Evolutionary conservation across 2,329 filamentous ascomycete species (phyloP), one percentile per base, ranked within the genome.

Genomic region (Bipolaris zeicola): DNA sequence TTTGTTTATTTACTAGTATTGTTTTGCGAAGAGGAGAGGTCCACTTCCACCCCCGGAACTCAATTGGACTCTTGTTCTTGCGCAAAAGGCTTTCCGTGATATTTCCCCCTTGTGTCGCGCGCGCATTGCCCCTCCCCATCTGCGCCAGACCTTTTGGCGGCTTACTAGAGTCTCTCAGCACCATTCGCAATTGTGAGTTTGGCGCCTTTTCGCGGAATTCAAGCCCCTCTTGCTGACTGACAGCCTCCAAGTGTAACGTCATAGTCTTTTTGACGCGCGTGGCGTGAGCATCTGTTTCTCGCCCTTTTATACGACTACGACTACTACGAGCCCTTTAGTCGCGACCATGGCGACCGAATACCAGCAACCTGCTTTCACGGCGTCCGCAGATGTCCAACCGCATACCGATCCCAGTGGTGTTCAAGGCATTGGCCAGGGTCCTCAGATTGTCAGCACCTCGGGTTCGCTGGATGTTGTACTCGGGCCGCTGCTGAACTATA

Each of bases 401-500:
- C 68, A 66, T 36, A 58, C 63, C 45, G 65, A 69, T 20, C 44
- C 63, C 20, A 71, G 62, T 50, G 71, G 70, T 39, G 61, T 56
- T 38, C 58, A 66, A 24, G 79, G 79, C 46, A 68, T 80, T 48
- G 79, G 79, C 26, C 58, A 63, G 6, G 79, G 78, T 1, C 79
- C 79, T 5, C 77, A 80, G 64, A 62, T 80, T 26, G 38, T 75
- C 48, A 79, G 77, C 70, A 79, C 79, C 8, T 70, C 71, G 5
- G 61, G 69, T 18, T 65, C 63, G 5, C 57, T 80, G 68, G 85
- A 90, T 58, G 82, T 92, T 26, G 80, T 89, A 13, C 88, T 85
- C 65, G 90, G 90, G 0, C 90, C 90, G 18, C 78, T 94, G 62
- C 78, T 94, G 60, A 94, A 94, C 77, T 94, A 92, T 75, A 83